Evolutionary conservation across 164 flowering plant species (phyloP).

Genomic region (Taxillus chinensis): DNA sequence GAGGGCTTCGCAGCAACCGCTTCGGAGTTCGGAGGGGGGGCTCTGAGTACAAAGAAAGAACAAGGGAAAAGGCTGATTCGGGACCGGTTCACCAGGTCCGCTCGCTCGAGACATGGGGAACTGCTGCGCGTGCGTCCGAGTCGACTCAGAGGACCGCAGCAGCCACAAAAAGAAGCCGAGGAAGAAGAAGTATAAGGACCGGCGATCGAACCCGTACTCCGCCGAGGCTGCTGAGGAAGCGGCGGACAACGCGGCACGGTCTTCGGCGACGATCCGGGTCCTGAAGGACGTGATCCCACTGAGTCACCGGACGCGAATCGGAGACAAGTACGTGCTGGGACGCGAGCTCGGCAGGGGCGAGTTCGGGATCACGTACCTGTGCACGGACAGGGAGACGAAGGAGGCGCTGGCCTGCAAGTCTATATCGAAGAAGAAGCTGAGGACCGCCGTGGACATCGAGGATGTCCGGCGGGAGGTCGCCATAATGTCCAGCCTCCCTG

Average conservation of each 20-base stretch:
- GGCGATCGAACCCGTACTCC: conserved; percentile 14
- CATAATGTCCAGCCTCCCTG: conserved; percentile 79
- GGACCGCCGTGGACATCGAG: conserved; percentile 81
- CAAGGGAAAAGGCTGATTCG: too few relatives aligned
- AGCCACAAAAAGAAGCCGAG: conserved; percentile 3
- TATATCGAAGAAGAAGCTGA: conserved; percentile 78
- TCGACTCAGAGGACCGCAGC: neutral
- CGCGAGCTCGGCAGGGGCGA: conserved; percentile 95
- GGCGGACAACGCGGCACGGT: conserved; percentile 16
- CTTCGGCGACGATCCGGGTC: conserved; percentile 67
- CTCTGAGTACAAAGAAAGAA: too few relatives aligned
- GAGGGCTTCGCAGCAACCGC: neutral
- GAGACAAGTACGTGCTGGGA: conserved; percentile 78
- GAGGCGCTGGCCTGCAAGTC: conserved; percentile 83
- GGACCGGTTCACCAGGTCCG: neutral
- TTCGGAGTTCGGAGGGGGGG: too few relatives aligned
- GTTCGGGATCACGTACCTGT: conserved; percentile 86
- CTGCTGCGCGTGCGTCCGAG: conserved; percentile 45
- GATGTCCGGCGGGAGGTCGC: conserved; percentile 86
- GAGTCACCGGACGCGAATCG: conserved; percentile 47
- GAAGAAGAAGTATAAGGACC: conserved; percentile 19
- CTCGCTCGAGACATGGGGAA: conserved; percentile 33
- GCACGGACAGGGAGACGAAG: conserved; percentile 68
- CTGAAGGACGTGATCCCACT: conserved; percentile 57
- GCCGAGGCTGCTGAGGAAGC: neutral